Conservation (phyloP, 2,329 filamentous ascomycete species). For the Talaromyces sp. region DNA sequence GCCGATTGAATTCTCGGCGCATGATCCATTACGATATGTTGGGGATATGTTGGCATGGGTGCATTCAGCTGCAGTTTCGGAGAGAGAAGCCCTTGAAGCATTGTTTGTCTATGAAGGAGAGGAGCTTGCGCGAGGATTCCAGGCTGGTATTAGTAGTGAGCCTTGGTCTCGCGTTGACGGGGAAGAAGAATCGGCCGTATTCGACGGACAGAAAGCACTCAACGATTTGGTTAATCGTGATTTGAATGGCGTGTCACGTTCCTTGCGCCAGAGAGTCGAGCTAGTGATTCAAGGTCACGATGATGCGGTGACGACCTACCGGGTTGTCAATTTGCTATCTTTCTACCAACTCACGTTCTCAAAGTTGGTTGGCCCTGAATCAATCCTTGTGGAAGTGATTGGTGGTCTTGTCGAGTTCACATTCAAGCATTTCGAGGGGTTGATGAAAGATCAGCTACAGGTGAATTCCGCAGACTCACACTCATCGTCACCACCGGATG, state of each 20-base stretch:
- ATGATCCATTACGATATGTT: constrained; percentile 85
- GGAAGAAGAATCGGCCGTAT: constrained; percentile 48
- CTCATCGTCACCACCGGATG: constrained; percentile 62
- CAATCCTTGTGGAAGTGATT: constrained; percentile 65
- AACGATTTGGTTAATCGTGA: constrained; percentile 84
- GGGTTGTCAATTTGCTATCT: constrained; percentile 77
- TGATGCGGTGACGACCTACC: constrained; percentile 81
- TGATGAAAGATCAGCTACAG: constrained; percentile 66
- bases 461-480: constrained; percentile 69
- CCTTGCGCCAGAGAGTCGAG: constrained; percentile 85
- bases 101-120: constrained; percentile 88
- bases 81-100: constrained; percentile 84
- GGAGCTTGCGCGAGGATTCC: constrained; percentile 76
- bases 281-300: constrained; percentile 91
- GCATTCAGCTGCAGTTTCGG: constrained; percentile 88
- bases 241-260: constrained; percentile 70
- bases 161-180: constrained; percentile 69
- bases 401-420: constrained; percentile 67
- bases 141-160: constrained; percentile 74
- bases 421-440: constrained; percentile 71
- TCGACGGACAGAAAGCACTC: constrained; percentile 76
- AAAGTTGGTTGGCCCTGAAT: constrained; percentile 66
- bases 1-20: constrained; percentile 88
- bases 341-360: constrained; percentile 87
- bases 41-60: constrained; percentile 98